Evolutionary conservation across 1,284 basidiomycete genomes (phyloP).

Genomic region (Boletus semigastroideus): DNA sequence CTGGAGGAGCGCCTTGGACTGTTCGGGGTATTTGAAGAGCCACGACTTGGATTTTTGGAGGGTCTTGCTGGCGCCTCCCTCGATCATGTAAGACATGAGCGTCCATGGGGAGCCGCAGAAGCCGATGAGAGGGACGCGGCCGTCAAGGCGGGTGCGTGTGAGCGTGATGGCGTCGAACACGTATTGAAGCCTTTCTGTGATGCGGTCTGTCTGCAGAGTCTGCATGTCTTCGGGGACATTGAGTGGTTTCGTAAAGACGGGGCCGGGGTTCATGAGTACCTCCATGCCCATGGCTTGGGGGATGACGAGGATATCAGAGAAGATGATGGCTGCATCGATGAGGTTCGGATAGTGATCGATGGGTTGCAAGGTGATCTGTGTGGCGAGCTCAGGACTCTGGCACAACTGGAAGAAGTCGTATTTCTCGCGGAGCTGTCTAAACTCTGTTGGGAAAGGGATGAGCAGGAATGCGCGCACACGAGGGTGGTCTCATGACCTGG

Average conservation of each 20-base stretch:
- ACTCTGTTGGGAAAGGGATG: slow-evolving; percentile 57
- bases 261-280: slow-evolving; percentile 91
- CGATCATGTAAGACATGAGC: slow-evolving; percentile 95
- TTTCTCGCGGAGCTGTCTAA: slow-evolving; percentile 76
- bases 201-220: slow-evolving; percentile 67
- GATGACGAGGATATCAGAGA: slow-evolving; percentile 94
- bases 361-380: slow-evolving; percentile 88
- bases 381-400: slow-evolving; percentile 82
- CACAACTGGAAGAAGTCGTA: slow-evolving; percentile 96
- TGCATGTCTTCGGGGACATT: slow-evolving; percentile 70
- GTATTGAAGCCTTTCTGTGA: slow-evolving; percentile 83
- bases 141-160: slow-evolving; percentile 75
- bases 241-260: slow-evolving; percentile 84
- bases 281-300: slow-evolving; percentile 96
- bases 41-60: slow-evolving; percentile 89
- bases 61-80: slow-evolving; percentile 88
- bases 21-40: slow-evolving; percentile 86
- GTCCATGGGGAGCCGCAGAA: slow-evolving; percentile 98
- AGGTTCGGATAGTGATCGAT: slow-evolving; percentile 82
- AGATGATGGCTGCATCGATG: slow-evolving; percentile 94
- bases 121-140: slow-evolving; percentile 90
- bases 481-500: slow-evolving; percentile 64
- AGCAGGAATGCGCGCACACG: background rate
- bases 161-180: slow-evolving; percentile 88
- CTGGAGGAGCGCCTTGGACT: slow-evolving; percentile 72